Conservation (phyloP, 169 alveolate genomes). For the Plasmodium vivax region DNA sequence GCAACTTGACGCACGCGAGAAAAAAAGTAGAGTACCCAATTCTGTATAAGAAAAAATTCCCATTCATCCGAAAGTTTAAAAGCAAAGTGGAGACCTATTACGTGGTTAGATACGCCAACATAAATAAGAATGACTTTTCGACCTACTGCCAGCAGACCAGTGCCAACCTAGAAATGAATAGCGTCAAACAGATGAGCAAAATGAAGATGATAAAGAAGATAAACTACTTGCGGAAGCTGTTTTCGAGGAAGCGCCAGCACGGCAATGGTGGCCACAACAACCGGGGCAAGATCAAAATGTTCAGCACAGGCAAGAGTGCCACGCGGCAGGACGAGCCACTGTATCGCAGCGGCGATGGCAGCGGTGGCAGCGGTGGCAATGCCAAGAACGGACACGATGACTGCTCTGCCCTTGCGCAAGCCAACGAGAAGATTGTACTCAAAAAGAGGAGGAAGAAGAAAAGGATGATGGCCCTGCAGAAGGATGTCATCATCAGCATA, state of each 20-base stretch:
- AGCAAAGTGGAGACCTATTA: conserved; percentile 40
- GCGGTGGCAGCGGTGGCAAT: background rate
- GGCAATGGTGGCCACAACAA: background rate
- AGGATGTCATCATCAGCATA: conserved; percentile 32
- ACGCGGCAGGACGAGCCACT: background rate
- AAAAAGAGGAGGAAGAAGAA: conserved; percentile 14
- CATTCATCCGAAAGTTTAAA: conserved; percentile 42
- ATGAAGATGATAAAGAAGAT: conserved; percentile 3
- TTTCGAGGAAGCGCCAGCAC: background rate
- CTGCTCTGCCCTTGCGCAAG: background rate
- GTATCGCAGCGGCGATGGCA: background rate
- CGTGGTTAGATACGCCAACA: conserved; percentile 1
- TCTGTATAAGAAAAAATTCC: conserved; percentile 4
- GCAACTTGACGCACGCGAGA: conserved; percentile 10
- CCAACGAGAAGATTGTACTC: background rate
- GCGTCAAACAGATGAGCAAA: background rate
- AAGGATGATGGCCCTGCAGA: background rate
- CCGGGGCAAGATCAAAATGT: background rate
- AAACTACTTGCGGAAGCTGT: conserved; percentile 2
- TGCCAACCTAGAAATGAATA: background rate
- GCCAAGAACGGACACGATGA: background rate
- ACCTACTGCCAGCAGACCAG: background rate
- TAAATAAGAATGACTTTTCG: conserved; percentile 1
- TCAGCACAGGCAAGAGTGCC: background rate
- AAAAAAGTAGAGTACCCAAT: conserved; percentile 16